phyloP scores from a whole-genome alignment of 2,329 filamentous ascomycete species.

The Colletotrichum salicis region DNA sequence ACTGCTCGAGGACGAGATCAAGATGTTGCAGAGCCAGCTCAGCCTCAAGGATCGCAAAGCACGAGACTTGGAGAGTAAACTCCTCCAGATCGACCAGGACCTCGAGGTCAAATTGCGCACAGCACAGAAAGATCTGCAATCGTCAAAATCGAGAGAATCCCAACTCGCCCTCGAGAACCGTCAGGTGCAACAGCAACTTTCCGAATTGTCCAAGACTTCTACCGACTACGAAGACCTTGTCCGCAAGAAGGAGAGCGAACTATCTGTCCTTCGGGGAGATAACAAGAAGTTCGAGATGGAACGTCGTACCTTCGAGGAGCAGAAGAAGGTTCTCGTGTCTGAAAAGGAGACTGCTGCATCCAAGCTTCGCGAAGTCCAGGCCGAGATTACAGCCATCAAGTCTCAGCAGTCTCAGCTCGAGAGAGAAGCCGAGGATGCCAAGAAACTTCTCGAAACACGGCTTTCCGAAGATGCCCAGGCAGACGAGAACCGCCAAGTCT shows the following conservation, averaged over 20 bases:
- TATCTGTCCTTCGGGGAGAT: slow-evolving; percentile 85
- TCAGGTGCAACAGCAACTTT: slow-evolving; percentile 84
- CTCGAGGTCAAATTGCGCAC: slow-evolving; percentile 84
- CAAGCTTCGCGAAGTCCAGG: slow-evolving; percentile 85
- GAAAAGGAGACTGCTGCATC: slow-evolving; percentile 84
- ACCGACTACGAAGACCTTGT: slow-evolving; percentile 96
- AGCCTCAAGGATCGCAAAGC: slow-evolving; percentile 89
- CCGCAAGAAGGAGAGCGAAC: slow-evolving; percentile 91
- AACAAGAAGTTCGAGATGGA: slow-evolving; percentile 86
- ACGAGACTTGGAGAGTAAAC: slow-evolving; percentile 84
- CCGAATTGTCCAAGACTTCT: slow-evolving; percentile 88
- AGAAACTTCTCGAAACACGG: slow-evolving; percentile 84
- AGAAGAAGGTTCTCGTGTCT: slow-evolving; percentile 75
- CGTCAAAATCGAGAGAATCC: slow-evolving; percentile 77
- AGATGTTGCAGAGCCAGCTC: slow-evolving; percentile 91
- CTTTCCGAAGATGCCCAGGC: slow-evolving; percentile 91
- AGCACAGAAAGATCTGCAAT: slow-evolving; percentile 82
- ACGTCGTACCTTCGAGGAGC: slow-evolving; percentile 79
- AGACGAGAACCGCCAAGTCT: slow-evolving; percentile 80
- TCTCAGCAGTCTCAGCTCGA: slow-evolving; percentile 86
- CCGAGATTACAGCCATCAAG: slow-evolving; percentile 86
- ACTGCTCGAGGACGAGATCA: slow-evolving; percentile 82
- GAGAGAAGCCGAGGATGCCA: slow-evolving; percentile 89
- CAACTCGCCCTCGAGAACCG: slow-evolving; percentile 84
- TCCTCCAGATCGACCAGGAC: slow-evolving; percentile 88